Evolutionary conservation across 164 flowering plant genomes (phyloP).

Genomic region (Cinnamomum chago): DNA sequence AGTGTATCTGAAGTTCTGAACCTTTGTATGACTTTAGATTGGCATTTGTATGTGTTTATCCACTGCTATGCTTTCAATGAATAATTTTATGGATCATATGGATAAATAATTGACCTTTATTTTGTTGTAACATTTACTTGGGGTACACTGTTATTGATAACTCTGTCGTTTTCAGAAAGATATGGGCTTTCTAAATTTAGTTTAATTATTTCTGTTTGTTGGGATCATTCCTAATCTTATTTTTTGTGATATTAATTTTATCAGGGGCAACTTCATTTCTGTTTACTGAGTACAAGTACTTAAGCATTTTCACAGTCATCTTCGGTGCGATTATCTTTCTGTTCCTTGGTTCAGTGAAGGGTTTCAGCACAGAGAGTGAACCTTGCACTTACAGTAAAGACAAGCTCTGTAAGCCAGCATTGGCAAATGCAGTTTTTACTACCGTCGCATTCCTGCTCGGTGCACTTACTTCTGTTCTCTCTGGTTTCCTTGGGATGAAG

Average conservation of each 20-base stretch:
- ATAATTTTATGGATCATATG: background rate
- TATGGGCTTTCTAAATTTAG: background rate
- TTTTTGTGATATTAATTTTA: background rate
- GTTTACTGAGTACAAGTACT: slow-evolving; percentile 17
- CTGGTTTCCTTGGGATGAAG: slow-evolving; percentile 23
- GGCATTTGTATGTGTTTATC: background rate
- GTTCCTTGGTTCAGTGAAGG: slow-evolving; percentile 20
- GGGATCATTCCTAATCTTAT: background rate
- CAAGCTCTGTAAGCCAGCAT: slow-evolving; percentile 17
- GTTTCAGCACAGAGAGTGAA: slow-evolving; percentile 15
- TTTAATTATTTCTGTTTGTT: background rate
- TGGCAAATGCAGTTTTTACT: slow-evolving; percentile 18
- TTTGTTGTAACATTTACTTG: background rate
- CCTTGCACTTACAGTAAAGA: slow-evolving; percentile 15
- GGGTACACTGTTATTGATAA: background rate
- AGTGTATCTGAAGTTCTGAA: no score
- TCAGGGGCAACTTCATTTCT: slow-evolving; percentile 24
- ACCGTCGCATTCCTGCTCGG: slow-evolving; percentile 19
- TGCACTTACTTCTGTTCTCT: slow-evolving; percentile 17
- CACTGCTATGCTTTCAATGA: background rate
- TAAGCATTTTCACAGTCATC: slow-evolving; percentile 12
- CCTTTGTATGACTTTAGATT: no score
- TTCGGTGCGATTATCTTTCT: slow-evolving; percentile 17
- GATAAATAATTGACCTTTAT: background rate
- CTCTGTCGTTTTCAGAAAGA: background rate